Evolutionary conservation across 345 rosid species (phyloP).

Genomic region (Physaria fendleri): DNA sequence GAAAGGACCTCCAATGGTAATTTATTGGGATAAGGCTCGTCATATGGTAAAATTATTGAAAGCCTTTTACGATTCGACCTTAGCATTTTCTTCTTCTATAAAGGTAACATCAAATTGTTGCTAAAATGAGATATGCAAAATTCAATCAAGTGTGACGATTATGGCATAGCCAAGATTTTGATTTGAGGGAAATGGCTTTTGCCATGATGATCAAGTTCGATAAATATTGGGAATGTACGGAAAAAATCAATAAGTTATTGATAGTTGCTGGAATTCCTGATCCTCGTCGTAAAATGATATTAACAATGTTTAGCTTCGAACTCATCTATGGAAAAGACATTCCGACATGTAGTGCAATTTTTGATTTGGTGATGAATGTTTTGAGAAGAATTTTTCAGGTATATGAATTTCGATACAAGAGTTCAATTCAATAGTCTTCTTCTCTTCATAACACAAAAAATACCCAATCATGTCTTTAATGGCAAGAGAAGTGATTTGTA

Average conservation of each 20-base stretch:
- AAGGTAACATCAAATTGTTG: not conserved
- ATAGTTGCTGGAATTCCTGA: not conserved
- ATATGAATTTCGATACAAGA: not conserved
- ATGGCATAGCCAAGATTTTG: not conserved
- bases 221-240: not conserved
- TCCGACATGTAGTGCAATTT: not conserved
- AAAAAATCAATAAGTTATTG: conserved; percentile 1
- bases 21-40: not conserved
- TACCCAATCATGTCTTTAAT: not conserved
- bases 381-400: not conserved
- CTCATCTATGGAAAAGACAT: not conserved
- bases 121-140: not conserved
- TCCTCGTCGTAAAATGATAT: not conserved
- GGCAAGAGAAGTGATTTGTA: not conserved
- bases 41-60: not conserved
- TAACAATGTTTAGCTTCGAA: not conserved
- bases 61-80: not conserved
- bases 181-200: not conserved
- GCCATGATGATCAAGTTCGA: not conserved
- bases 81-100: not conserved
- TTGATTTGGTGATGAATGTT: not conserved
- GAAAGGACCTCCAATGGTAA: not conserved
- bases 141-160: not conserved
- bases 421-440: not conserved
- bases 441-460: not conserved